Evolutionary conservation across 2,329 filamentous ascomycete genomes (phyloP), one percentile per base, ranked within the genome.

Genomic region (Chaetomiaceae sp.): DNA sequence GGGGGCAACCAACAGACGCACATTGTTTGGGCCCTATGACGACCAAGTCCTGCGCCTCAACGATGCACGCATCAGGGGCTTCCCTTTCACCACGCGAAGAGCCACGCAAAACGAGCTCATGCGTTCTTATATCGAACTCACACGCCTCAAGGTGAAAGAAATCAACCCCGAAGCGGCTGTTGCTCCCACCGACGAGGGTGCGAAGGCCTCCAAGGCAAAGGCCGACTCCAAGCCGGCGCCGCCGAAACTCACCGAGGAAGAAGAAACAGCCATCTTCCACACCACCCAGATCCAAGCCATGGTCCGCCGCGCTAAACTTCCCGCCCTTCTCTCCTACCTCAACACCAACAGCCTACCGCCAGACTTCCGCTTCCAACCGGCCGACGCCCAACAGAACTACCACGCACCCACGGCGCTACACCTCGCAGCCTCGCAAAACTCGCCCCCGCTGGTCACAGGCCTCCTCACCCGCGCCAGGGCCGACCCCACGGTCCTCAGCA

Each of bases 41-140:
- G 88, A 82, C 1, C 90, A 96, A 63, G 83, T 96, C 1, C 69
- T 99, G 48, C 82, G 77, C 51, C 79, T 83, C 10, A 89, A 89
- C 54, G 93, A 99, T 63, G 74, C 83, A 1, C 78, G 93, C 31
- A 77, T 96, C 62, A 79, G 93, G 50, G 86, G 88, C 0, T 96
- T 99, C 56, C 93, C 93, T 0, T 99, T 99, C 67, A 96, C 80
- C 66, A 99, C 93, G 8, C 81, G 90, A 12, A 78, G 93, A 51
- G 89, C 93, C 0, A 99, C 93, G 0, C 91, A 97, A 63, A 88
- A 86, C 42, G 93, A 99, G 68, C 82, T 99, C 0, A 93, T 97
- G 86, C 82, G 92, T 34, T 87, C 87, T 1, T 99, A 96, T 62
- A 87, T 95, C 55, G 93, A 99, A 70, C 77, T 99, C 27, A 99